These are phyloP conservation scores for Tulasnella sp. DNA, from an alignment of 768 basidiomycete genomes.

Conservation along the genomic window DNA sequence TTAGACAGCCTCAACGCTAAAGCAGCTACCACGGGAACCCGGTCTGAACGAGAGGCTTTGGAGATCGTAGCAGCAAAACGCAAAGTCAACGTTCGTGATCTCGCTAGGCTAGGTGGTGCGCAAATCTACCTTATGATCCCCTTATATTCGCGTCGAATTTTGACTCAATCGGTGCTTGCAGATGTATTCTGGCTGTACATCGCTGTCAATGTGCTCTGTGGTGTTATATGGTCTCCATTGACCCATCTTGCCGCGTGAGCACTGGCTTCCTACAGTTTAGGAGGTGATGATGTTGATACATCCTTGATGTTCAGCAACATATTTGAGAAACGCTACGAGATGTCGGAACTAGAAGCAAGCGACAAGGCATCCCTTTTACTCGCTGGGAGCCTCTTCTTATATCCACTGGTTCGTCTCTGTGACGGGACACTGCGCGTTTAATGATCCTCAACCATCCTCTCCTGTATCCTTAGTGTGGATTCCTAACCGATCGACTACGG, in stretches of 20 bases:
- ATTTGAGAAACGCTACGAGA: slow-evolving; percentile 52
- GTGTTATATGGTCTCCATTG: slow-evolving; percentile 68
- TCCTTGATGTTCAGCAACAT: slow-evolving; percentile 42
- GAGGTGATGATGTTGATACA: background rate
- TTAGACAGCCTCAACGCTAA: slow-evolving; percentile 28
- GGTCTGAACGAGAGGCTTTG: slow-evolving; percentile 49
- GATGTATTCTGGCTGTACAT: slow-evolving; percentile 41
- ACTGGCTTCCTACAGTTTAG: background rate
- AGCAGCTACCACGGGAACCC: slow-evolving; percentile 24
- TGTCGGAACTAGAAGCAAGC: slow-evolving; percentile 52
- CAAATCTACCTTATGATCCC: slow-evolving; percentile 28
- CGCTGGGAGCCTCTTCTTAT: slow-evolving; percentile 55
- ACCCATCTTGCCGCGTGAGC: slow-evolving; percentile 63
- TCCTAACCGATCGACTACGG: slow-evolving; percentile 49
- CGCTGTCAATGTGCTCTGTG: slow-evolving; percentile 63
- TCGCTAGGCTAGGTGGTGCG: slow-evolving; percentile 65
- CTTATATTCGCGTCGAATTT: background rate
- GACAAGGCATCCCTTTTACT: slow-evolving; percentile 60
- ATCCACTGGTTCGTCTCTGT: slow-evolving; percentile 46
- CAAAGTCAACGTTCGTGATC: slow-evolving; percentile 47
- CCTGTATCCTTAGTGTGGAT: slow-evolving; percentile 42
- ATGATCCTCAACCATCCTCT: background rate
- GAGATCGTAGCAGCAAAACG: slow-evolving; percentile 57
- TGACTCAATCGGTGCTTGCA: slow-evolving; percentile 24
- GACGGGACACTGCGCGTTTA: no score